These are phyloP conservation scores for Eleusine coracana DNA, from an alignment of 176 grass and related monocot genomes.

Conservation along the genomic window DNA sequence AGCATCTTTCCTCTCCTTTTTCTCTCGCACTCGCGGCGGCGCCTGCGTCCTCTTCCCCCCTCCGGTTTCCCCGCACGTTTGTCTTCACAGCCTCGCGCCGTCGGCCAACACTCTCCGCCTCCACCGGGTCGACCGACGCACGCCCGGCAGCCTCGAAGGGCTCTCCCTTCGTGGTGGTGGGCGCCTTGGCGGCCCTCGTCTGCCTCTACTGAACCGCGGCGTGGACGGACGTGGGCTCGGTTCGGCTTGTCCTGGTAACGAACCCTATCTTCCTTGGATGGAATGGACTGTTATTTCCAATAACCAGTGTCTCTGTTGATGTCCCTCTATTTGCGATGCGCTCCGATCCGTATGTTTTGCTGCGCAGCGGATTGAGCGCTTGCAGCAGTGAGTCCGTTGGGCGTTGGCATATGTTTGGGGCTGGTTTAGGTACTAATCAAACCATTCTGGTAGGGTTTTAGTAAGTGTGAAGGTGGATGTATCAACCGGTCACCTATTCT, in stretches of 20 bases:
- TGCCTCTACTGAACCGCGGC: background rate
- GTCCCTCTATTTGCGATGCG: background rate
- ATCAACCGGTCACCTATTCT: background rate
- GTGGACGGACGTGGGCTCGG: background rate
- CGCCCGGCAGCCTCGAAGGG: background rate
- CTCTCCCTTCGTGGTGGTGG: background rate
- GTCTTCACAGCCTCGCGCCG: constrained; percentile 1
- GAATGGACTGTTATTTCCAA: background rate
- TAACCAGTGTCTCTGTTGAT: background rate
- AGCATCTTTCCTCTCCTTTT: background rate
- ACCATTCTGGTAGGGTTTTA: background rate
- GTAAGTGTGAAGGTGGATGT: background rate
- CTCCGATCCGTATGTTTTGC: background rate
- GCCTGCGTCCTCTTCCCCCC: background rate
- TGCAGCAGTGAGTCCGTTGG: background rate
- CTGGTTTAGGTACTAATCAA: background rate
- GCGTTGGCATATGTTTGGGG: background rate
- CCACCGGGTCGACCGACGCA: background rate
- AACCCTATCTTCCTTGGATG: background rate
- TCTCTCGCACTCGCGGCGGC: constrained; percentile 23
- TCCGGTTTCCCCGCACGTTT: constrained; percentile 1
- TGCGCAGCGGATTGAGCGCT: background rate
- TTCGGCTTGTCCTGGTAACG: background rate
- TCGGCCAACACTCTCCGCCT: background rate
- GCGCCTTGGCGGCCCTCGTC: background rate